These are phyloP conservation scores for Dovyalis caffra DNA, from an alignment of 345 rosid species.

Conservation along the genomic window DNA sequence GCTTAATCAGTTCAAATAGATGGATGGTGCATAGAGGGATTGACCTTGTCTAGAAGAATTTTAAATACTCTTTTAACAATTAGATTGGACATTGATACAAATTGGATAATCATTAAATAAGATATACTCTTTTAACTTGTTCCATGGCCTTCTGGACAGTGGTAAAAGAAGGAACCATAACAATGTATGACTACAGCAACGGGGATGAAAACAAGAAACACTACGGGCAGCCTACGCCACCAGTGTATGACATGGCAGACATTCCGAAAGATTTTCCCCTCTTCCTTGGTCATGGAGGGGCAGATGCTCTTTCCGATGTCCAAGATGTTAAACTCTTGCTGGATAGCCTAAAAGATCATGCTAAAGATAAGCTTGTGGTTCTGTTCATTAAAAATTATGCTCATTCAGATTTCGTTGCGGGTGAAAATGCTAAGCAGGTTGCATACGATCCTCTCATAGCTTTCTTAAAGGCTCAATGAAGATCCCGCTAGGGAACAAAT, in stretches of 20 bases:
- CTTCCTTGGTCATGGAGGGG: constrained; percentile 21
- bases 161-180: background rate
- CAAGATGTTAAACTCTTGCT: constrained; percentile 19
- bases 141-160: constrained; percentile 9
- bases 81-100: background rate
- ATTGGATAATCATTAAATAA: no score
- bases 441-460: constrained; percentile 16
- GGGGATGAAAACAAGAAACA: constrained; percentile 2
- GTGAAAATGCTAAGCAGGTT: constrained; percentile 11
- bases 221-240: constrained; percentile 15
- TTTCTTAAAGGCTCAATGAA: constrained; percentile 13
- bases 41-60: background rate
- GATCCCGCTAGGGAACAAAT: no score
- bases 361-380: constrained; percentile 16
- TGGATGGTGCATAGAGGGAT: background rate
- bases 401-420: constrained; percentile 22
- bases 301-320: constrained; percentile 20
- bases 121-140: background rate
- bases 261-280: constrained; percentile 20
- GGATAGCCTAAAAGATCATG: constrained; percentile 16
- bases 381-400: constrained; percentile 19
- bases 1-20: background rate
- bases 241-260: constrained; percentile 9
- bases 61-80: background rate
- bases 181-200: constrained; percentile 11